A percentile compares a stretch with the other conserved stretches of the same genome.
These are phyloP conservation scores for Eucalyptus victrix DNA, from an alignment of 345 rosid genomes.

Conservation along the genomic window DNA sequence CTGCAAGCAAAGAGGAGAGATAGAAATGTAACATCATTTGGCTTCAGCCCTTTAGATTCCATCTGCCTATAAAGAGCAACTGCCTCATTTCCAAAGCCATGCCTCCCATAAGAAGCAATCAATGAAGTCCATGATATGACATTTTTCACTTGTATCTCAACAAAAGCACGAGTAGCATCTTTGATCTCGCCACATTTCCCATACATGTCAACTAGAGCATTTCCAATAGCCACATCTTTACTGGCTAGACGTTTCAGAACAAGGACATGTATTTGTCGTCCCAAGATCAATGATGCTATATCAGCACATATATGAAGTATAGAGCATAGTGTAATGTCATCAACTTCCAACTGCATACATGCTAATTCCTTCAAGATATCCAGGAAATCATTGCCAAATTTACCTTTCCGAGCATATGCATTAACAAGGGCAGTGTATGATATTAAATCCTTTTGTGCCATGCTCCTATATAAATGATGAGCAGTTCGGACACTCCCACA, in stretches of 20 bases:
- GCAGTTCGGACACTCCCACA: conserved; percentile 41
- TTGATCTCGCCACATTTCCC: conserved; percentile 59
- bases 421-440: conserved; percentile 57
- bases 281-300: conserved; percentile 27
- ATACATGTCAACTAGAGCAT: conserved; percentile 70
- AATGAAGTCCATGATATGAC: conserved; percentile 67
- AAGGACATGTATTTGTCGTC: conserved; percentile 60
- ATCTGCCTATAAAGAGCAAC: conserved; percentile 40
- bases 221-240: conserved; percentile 36
- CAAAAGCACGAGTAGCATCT: conserved; percentile 40
- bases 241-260: conserved; percentile 30
- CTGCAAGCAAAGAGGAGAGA: conserved; percentile 61
- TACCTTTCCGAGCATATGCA: conserved; percentile 28
- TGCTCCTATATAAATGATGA: conserved; percentile 11
- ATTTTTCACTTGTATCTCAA: conserved; percentile 42
- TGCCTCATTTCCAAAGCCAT: conserved; percentile 46
- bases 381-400: conserved; percentile 17
- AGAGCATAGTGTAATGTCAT: conserved; percentile 37
- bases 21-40: conserved; percentile 55
- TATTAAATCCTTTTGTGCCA: conserved; percentile 34
- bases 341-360: conserved; percentile 28
- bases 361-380: conserved; percentile 43
- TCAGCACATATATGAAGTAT: conserved; percentile 55
- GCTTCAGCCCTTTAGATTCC: conserved; percentile 41
- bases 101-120: conserved; percentile 58